phyloP scores from a whole-genome alignment of 768 basidiomycete genomes.

The Boletus coccyginus region DNA sequence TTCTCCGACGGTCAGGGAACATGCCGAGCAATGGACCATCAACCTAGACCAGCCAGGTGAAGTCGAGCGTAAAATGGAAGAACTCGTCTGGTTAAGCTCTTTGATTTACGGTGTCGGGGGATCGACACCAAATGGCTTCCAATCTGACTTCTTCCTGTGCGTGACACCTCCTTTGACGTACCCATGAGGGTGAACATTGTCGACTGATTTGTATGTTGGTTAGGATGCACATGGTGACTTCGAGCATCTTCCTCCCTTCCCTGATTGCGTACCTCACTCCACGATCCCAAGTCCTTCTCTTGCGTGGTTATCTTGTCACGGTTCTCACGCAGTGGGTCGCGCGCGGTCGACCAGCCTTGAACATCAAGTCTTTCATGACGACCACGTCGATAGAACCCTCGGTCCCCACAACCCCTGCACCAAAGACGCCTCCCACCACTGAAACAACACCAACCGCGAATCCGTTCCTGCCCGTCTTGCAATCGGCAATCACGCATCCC shows the following conservation, averaged over 20 bases:
- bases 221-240: slow-evolving; percentile 30
- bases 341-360: slow-evolving; percentile 28
- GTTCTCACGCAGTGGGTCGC: slow-evolving; percentile 29
- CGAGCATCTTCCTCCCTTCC: slow-evolving; percentile 26
- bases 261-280: slow-evolving; percentile 12
- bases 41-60: slow-evolving; percentile 34
- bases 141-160: slow-evolving; percentile 49
- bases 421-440: not conserved
- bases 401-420: not conserved
- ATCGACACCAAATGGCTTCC: slow-evolving; percentile 48
- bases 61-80: slow-evolving; percentile 58
- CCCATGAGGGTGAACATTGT: not conserved
- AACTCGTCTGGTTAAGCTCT: slow-evolving; percentile 53
- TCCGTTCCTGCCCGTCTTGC: slow-evolving; percentile 38
- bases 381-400: slow-evolving; percentile 19
- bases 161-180: not conserved
- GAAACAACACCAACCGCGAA: slow-evolving; percentile 28
- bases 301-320: slow-evolving; percentile 29
- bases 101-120: slow-evolving; percentile 57
- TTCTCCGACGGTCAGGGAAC: not conserved
- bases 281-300: slow-evolving; percentile 18
- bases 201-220: not conserved
- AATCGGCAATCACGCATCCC: slow-evolving; percentile 35
- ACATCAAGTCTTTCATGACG: slow-evolving; percentile 30
- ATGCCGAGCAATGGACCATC: slow-evolving; percentile 42